These are phyloP conservation scores for Inga leiocalycina DNA, from an alignment of 306 rosid species.

Conservation along the genomic window DNA sequence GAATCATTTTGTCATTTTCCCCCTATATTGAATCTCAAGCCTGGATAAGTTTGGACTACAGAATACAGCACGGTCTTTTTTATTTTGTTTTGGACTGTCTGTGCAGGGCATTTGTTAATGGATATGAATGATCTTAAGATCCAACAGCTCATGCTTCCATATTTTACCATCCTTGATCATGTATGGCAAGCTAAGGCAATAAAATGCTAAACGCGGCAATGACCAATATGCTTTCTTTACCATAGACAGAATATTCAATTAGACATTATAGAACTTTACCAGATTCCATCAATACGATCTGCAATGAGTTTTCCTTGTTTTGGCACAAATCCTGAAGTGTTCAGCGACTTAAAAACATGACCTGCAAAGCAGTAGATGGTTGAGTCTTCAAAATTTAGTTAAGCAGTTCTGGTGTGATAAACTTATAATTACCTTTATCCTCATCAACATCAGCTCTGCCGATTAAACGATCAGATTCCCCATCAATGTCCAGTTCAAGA, in stretches of 20 bases:
- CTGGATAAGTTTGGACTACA: constrained; percentile 11
- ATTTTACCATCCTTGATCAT: background rate
- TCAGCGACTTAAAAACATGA: constrained; percentile 86
- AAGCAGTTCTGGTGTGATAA: constrained; percentile 22
- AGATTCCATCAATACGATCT: constrained; percentile 93
- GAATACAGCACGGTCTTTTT: background rate
- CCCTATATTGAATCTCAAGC: background rate
- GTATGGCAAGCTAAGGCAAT: background rate
- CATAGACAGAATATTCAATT: constrained; percentile 11
- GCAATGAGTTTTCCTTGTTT: constrained; percentile 88
- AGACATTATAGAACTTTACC: constrained; percentile 53
- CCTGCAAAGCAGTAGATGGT: constrained; percentile 54
- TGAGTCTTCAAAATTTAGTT: constrained; percentile 13
- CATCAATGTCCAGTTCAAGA: constrained; percentile 67
- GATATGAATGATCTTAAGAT: constrained; percentile 17
- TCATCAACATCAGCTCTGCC: constrained; percentile 58
- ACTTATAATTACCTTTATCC: constrained; percentile 73
- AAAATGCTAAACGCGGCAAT: constrained; percentile 15
- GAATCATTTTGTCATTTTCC: background rate
- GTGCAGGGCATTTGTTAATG: background rate
- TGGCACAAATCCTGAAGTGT: constrained; percentile 89
- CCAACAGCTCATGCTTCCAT: constrained; percentile 17
- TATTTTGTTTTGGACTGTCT: background rate
- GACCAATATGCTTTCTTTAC: constrained; percentile 10
- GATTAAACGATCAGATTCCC: constrained; percentile 74